Conservation (phyloP, 495 filamentous ascomycete genomes). For the Cryomyces minteri region DNA sequence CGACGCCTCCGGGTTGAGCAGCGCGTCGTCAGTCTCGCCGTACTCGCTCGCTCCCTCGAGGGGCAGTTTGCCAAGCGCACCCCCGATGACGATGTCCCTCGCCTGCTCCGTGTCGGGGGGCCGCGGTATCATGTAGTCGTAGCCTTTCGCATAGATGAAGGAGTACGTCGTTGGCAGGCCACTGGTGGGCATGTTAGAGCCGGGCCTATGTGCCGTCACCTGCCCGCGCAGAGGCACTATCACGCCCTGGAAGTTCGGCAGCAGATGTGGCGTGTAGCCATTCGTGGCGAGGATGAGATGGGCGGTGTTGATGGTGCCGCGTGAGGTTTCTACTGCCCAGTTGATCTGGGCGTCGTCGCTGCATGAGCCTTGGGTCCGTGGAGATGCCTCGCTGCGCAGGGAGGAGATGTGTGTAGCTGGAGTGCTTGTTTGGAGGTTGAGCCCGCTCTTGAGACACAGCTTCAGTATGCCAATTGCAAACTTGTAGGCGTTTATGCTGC, state of each 20-base stretch:
- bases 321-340: slow-evolving; percentile 32
- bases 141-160: slow-evolving; percentile 38
- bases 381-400: slow-evolving; percentile 3
- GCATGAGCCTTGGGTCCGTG: neutral
- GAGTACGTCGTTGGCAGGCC: slow-evolving; percentile 37
- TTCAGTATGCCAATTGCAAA: slow-evolving; percentile 42
- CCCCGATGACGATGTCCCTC: slow-evolving; percentile 53
- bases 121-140: slow-evolving; percentile 49
- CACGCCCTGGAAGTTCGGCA: slow-evolving; percentile 33
- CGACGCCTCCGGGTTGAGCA: slow-evolving; percentile 32
- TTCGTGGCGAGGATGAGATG: slow-evolving; percentile 54
- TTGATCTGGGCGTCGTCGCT: neutral
- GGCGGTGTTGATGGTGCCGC: slow-evolving; percentile 32
- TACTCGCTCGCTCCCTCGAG: slow-evolving; percentile 29
- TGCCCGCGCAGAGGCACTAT: slow-evolving; percentile 54
- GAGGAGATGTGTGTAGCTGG: slow-evolving; percentile 25
- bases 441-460: slow-evolving; percentile 28
- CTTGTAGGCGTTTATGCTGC: slow-evolving; percentile 45
- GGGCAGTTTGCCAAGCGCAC: slow-evolving; percentile 34
- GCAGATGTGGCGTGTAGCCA: slow-evolving; percentile 44
- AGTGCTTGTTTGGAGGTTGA: slow-evolving; percentile 47
- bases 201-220: slow-evolving; percentile 42
- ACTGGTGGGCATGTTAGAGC: slow-evolving; percentile 21
- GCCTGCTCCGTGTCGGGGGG: slow-evolving; percentile 24
- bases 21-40: slow-evolving; percentile 39